Percentiles rank a stretch among this genome's conserved stretches.
These are phyloP conservation scores for Sanghuangporus sanghuang DNA, from an alignment of 1,284 basidiomycete species.

Conservation along the genomic window DNA sequence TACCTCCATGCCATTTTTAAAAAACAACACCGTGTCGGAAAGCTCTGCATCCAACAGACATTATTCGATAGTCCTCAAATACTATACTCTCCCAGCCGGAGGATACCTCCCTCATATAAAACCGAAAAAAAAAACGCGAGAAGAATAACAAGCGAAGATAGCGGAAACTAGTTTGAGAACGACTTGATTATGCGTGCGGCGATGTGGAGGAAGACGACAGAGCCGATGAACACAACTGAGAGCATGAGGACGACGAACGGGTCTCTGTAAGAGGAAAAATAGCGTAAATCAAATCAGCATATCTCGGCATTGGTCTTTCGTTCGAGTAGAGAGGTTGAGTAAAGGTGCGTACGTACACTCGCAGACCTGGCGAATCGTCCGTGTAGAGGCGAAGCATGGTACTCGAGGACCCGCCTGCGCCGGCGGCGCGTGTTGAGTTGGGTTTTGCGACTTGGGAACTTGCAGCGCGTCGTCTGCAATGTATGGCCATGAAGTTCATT, in stretches of 20 bases:
- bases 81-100: not conserved
- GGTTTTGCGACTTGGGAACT: slow-evolving; percentile 70
- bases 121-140: not conserved
- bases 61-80: not conserved
- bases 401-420: slow-evolving; percentile 93
- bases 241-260: slow-evolving; percentile 97
- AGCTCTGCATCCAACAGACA: not conserved
- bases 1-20: no score
- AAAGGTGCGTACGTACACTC: slow-evolving; percentile 83
- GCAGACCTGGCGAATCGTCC: slow-evolving; percentile 92
- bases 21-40: no score
- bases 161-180: slow-evolving; percentile 67
- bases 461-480: slow-evolving; percentile 74
- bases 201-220: slow-evolving; percentile 99
- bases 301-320: not conserved
- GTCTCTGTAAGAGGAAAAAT: slow-evolving; percentile 61
- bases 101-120: not conserved
- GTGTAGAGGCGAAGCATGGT: slow-evolving; percentile 99
- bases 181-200: slow-evolving; percentile 90
- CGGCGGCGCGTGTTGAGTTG: slow-evolving; percentile 87
- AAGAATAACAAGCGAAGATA: not conserved
- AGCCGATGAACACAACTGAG: slow-evolving; percentile 96
- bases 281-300: slow-evolving; percentile 15
- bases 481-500: not conserved
- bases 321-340: not conserved